Evolutionary conservation across 192 early-diverging fungal species (phyloP).

Genomic region (Mortierella hygrophila): DNA sequence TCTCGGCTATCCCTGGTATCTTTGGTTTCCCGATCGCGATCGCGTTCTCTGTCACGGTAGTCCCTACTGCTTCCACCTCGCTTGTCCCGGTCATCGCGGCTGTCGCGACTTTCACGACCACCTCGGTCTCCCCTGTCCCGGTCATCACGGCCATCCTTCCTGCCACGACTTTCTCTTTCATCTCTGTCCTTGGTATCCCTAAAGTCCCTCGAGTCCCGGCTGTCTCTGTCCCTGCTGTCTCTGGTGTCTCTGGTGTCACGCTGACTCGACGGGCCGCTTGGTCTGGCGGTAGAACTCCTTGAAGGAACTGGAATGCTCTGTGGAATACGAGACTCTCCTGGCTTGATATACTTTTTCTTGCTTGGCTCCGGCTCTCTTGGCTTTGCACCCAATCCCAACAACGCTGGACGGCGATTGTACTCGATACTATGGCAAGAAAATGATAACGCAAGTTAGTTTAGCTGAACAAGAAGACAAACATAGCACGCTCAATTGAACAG

Average conservation of each 20-base stretch:
- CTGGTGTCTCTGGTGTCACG: neutral
- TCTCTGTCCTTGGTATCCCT: constrained; percentile 26
- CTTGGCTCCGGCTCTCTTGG: constrained; percentile 62
- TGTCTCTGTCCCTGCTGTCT: neutral
- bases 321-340: constrained; percentile 35
- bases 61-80: neutral
- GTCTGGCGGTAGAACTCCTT: constrained; percentile 18
- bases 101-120: constrained; percentile 12
- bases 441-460: neutral
- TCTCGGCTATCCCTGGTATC: constrained; percentile 3
- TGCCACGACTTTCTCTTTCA: constrained; percentile 6
- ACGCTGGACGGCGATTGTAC: constrained; percentile 72
- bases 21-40: constrained; percentile 5
- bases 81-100: constrained; percentile 8
- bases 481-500: neutral
- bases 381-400: constrained; percentile 90
- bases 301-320: constrained; percentile 45
- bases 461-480: neutral
- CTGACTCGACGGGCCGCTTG: neutral
- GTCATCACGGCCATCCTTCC: constrained; percentile 3
- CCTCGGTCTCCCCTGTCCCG: neutral
- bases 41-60: neutral
- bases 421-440: constrained; percentile 29
- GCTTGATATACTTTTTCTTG: constrained; percentile 60
- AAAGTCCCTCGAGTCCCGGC: neutral